Percentiles rank a stretch among this genome's conserved stretches.
These are phyloP conservation scores for Paecilomyces variotii DNA, from an alignment of 2,329 filamentous ascomycete species.

Conservation along the genomic window DNA sequence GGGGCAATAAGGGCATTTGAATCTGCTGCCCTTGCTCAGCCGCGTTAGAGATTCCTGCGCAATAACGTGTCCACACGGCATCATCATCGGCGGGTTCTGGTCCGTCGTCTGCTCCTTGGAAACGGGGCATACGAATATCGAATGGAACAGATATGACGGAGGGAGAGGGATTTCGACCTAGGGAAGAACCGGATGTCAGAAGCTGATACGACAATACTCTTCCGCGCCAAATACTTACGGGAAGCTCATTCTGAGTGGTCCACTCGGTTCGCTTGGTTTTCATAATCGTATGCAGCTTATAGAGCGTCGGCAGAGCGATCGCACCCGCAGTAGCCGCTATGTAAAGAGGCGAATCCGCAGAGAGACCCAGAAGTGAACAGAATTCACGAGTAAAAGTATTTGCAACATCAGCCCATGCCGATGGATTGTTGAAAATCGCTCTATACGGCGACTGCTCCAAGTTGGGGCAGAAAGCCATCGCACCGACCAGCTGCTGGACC, in stretches of 20 bases:
- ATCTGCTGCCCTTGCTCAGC: constrained; percentile 68
- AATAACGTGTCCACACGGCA: constrained; percentile 91
- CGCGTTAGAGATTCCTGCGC: constrained; percentile 74
- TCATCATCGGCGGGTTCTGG: constrained; percentile 89
- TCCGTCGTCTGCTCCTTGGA: constrained; percentile 95
- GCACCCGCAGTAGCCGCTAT: constrained; percentile 86
- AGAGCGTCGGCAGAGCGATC: constrained; percentile 78
- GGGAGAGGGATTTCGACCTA: constrained; percentile 60
- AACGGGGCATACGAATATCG: constrained; percentile 96
- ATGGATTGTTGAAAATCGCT: constrained; percentile 65
- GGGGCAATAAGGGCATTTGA: constrained; percentile 97
- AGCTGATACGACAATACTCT: neutral
- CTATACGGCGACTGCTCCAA: constrained; percentile 69
- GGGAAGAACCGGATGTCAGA: neutral
- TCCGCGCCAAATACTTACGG: constrained; percentile 56
- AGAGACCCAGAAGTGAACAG: constrained; percentile 81
- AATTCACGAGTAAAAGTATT: constrained; percentile 90
- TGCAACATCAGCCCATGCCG: constrained; percentile 74
- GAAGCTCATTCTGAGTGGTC: constrained; percentile 85
- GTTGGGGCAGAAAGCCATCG: constrained; percentile 72
- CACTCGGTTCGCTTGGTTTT: constrained; percentile 86
- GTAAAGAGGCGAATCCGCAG: constrained; percentile 86
- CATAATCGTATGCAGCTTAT: constrained; percentile 84
- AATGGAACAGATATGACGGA: constrained; percentile 68
- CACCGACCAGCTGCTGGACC: constrained; percentile 71